phyloP scores from a whole-genome alignment of 345 rosid genomes.

The Psidium friedrichsthalianum region DNA sequence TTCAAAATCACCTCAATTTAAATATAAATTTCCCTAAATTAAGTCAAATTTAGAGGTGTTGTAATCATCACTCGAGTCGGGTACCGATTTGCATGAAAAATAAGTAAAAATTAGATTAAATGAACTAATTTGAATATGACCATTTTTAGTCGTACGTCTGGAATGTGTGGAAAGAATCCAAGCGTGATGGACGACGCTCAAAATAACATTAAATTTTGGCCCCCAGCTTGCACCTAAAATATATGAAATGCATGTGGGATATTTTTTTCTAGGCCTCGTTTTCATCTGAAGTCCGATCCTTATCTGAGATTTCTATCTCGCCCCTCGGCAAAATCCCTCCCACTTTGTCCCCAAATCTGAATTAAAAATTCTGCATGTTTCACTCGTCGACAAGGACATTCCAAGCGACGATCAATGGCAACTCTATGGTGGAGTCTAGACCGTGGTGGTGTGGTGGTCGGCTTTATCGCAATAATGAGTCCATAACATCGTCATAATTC shows the following conservation, averaged over 20 bases:
- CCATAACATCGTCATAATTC: not conserved
- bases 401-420: not conserved
- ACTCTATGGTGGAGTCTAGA: not conserved
- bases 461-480: too few relatives aligned
- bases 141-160: not conserved
- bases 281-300: not conserved
- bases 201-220: not conserved
- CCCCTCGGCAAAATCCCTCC: not conserved
- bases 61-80: not conserved
- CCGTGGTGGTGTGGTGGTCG: not conserved
- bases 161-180: not conserved
- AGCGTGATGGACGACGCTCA: not conserved
- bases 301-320: not conserved
- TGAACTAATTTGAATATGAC: not conserved
- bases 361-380: not conserved
- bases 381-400: not conserved
- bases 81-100: not conserved
- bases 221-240: not conserved
- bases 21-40: not conserved
- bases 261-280: not conserved
- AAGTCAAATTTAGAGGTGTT: not conserved
- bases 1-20: not conserved
- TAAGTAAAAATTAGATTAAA: not conserved
- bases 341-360: not conserved
- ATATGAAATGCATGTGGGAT: not conserved